A percentile compares a stretch with the other conserved stretches of the same genome.
phyloP scores from a whole-genome alignment of 2,329 filamentous ascomycete genomes.

The Dothidotthia symphoricarpi region DNA sequence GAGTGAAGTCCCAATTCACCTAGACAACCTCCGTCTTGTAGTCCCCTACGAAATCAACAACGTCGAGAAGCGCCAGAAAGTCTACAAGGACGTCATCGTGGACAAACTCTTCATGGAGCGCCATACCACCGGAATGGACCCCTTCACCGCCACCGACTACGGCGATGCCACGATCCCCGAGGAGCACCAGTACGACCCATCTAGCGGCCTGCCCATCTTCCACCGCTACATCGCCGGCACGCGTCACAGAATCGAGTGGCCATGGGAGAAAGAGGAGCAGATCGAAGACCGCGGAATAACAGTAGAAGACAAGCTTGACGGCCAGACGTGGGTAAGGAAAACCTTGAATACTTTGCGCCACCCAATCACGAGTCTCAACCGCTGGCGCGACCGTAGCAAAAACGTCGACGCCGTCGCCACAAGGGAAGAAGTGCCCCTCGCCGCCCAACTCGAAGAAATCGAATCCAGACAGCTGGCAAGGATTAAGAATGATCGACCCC shows the following conservation, averaged over 20 bases:
- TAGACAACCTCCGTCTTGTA: constrained; percentile 77
- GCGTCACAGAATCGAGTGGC: constrained; percentile 31
- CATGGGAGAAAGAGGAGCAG: constrained; percentile 26
- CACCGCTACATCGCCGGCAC: constrained; percentile 40
- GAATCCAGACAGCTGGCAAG: constrained; percentile 11
- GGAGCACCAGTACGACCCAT: constrained; percentile 32
- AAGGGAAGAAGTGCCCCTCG: constrained; percentile 5
- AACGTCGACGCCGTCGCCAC: constrained; percentile 6
- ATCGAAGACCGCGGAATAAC: constrained; percentile 5
- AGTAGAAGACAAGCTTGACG: constrained; percentile 8
- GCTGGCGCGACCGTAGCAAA: constrained; percentile 14
- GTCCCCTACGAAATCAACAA: constrained; percentile 62
- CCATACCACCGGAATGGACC: constrained; percentile 33
- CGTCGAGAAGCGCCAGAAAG: constrained; percentile 54
- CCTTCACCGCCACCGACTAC: constrained; percentile 31
- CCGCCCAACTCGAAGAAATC: constrained; percentile 10
- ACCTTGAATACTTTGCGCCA: constrained; percentile 18
- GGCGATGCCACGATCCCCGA: constrained; percentile 24
- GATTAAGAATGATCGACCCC: constrained; percentile 9
- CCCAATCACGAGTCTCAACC: constrained; percentile 17
- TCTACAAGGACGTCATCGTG: constrained; percentile 55
- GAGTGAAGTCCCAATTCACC: constrained; percentile 59
- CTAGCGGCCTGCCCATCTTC: constrained; percentile 31
- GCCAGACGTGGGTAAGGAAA: constrained; percentile 13
- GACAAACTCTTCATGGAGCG: constrained; percentile 34